Evolutionary conservation across 805 yeast genomes (phyloP).

Genomic region (Candida boleticola): DNA sequence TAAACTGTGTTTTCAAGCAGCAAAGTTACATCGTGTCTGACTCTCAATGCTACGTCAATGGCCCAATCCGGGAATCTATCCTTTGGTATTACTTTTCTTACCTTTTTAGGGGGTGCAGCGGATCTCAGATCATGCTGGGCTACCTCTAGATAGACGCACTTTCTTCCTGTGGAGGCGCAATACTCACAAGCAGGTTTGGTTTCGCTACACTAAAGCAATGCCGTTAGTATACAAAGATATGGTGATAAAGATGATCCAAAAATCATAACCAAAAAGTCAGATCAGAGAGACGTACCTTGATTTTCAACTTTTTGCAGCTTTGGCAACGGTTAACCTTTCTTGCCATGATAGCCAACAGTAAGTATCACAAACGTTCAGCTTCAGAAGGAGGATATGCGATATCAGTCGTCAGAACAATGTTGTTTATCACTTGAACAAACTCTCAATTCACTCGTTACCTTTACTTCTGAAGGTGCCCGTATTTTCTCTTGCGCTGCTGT

Average conservation of each 20-base stretch:
- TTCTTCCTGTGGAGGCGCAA: constrained; percentile 25
- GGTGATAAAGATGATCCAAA: too few relatives aligned
- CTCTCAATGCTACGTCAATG: background rate
- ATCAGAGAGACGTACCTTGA: constrained; percentile 28
- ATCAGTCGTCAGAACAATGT: too few relatives aligned
- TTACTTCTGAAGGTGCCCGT: too few relatives aligned
- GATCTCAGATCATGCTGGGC: constrained; percentile 1
- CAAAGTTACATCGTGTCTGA: background rate
- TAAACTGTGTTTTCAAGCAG: background rate
- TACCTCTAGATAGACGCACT: constrained; percentile 20
- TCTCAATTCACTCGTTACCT: too few relatives aligned
- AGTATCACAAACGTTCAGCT: background rate
- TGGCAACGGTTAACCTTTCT: constrained; percentile 27
- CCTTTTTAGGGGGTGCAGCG: background rate
- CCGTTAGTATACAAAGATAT: constrained; percentile 16
- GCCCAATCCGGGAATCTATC: background rate
- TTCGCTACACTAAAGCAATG: constrained; percentile 31
- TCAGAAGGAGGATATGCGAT: too few relatives aligned
- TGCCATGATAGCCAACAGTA: background rate
- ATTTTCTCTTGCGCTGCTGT: too few relatives aligned
- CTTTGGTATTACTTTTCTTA: background rate
- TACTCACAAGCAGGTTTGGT: constrained; percentile 32
- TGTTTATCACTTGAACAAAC: too few relatives aligned
- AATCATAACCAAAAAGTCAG: too few relatives aligned
- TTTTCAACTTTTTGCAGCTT: constrained; percentile 29